phyloP scores from a whole-genome alignment of 768 basidiomycete species.

The Mycena leptocephala region DNA sequence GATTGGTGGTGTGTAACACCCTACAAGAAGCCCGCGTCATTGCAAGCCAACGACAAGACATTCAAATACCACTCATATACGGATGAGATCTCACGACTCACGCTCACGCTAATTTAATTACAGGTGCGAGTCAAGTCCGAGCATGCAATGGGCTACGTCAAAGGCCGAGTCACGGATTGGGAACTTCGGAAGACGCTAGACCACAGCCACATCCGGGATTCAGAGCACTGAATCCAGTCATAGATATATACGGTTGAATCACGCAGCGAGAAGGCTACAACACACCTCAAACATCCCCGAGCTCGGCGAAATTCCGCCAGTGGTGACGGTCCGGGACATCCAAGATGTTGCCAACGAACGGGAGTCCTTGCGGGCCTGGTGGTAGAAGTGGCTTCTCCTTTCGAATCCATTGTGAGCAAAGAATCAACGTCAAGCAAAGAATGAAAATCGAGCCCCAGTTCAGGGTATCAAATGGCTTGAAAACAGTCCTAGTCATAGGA shows the following conservation, averaged over 20 bases:
- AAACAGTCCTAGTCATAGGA: too few species aligned
- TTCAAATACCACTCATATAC: neutral
- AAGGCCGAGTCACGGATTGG: too few species aligned
- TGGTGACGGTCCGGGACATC: slow-evolving; percentile 43
- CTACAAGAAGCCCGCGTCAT: neutral
- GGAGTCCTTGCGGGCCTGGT: slow-evolving; percentile 57
- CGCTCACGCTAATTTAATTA: neutral
- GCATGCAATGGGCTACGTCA: slow-evolving; percentile 44
- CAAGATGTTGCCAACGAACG: slow-evolving; percentile 55
- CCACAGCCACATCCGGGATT: too few species aligned
- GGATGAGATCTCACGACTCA: too few species aligned
- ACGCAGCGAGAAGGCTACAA: too few species aligned
- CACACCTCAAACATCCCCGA: slow-evolving; percentile 53
- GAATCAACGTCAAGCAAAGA: too few species aligned
- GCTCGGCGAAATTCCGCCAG: slow-evolving; percentile 49
- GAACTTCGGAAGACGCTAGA: too few species aligned
- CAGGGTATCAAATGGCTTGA: too few species aligned
- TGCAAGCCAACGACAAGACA: neutral
- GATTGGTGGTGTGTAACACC: neutral
- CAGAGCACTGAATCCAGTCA: too few species aligned
- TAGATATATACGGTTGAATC: too few species aligned
- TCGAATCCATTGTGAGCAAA: too few species aligned
- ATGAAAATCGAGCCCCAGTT: too few species aligned
- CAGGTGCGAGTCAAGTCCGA: slow-evolving; percentile 48
- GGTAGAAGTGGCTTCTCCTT: slow-evolving; percentile 46